phyloP scores from a whole-genome alignment of 257 asterid genomes.

The Cinchona pubescens region DNA sequence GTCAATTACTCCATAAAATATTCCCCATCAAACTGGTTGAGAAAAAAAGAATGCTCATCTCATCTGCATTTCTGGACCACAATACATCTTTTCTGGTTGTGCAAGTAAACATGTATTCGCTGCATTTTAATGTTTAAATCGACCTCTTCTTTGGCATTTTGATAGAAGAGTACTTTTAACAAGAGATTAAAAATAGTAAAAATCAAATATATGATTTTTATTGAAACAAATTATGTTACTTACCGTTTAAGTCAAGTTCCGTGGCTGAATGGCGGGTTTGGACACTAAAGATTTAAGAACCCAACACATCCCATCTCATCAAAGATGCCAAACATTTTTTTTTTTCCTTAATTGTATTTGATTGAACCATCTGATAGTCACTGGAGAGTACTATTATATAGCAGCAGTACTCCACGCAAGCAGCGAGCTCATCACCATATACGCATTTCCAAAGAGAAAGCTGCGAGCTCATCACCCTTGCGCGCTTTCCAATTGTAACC shows the following conservation, averaged over 20 bases:
- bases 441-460: no score
- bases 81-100: background rate
- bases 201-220: no score
- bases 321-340: no score
- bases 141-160: background rate
- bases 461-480: no score
- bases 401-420: background rate
- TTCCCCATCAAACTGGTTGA: background rate
- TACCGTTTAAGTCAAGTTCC: no score
- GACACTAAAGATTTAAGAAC: background rate
- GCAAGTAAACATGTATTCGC: background rate
- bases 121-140: background rate
- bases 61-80: background rate
- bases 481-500: no score
- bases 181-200: no score
- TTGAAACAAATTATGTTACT: no score
- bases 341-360: no score
- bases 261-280: background rate
- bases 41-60: background rate
- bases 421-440: no score
- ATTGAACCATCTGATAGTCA: constrained; percentile 17
- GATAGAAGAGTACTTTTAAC: no score
- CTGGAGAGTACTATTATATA: background rate
- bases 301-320: background rate
- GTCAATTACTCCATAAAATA: background rate